phyloP scores from a whole-genome alignment of 768 basidiomycete species.

The Pisolithus albus region DNA sequence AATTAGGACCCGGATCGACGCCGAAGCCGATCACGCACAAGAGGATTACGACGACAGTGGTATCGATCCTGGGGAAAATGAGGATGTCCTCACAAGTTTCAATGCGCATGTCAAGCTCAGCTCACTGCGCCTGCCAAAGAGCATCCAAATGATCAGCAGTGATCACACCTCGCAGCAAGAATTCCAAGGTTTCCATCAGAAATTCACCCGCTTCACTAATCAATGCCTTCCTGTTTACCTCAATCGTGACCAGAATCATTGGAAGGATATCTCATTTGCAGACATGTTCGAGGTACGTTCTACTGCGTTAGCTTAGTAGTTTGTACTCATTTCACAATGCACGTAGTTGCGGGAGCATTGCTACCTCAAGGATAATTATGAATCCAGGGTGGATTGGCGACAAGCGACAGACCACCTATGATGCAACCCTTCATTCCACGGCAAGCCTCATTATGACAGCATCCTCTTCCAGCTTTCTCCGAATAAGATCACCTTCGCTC shows the following conservation, averaged over 20 bases:
- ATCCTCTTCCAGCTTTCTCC: slow-evolving; percentile 14
- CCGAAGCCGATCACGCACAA: slow-evolving; percentile 3
- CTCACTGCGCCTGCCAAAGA: too few relatives aligned
- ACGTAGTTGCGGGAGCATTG: slow-evolving; percentile 18
- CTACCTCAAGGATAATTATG: slow-evolving; percentile 24
- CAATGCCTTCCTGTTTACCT: too few relatives aligned
- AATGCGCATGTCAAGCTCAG: too few relatives aligned
- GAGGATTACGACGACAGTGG: background rate
- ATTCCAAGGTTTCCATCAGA: too few relatives aligned
- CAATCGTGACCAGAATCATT: too few relatives aligned
- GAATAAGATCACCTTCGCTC: slow-evolving; percentile 5
- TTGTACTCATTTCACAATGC: background rate
- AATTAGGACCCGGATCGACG: background rate
- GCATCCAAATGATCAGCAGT: too few relatives aligned
- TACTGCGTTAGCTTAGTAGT: background rate
- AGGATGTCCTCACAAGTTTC: too few relatives aligned
- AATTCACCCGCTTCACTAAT: too few relatives aligned
- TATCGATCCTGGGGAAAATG: too few relatives aligned
- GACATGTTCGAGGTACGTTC: too few relatives aligned
- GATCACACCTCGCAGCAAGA: too few relatives aligned
- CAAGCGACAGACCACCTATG: slow-evolving; percentile 21
- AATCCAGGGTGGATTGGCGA: slow-evolving; percentile 23
- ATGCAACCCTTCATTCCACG: slow-evolving; percentile 26
- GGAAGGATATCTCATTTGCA: too few relatives aligned
- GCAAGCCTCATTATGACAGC: slow-evolving; percentile 19